These are phyloP conservation scores for Saccharomyces hybrid DNA, from an alignment of 1,139 yeast genomes.

Conservation along the genomic window DNA sequence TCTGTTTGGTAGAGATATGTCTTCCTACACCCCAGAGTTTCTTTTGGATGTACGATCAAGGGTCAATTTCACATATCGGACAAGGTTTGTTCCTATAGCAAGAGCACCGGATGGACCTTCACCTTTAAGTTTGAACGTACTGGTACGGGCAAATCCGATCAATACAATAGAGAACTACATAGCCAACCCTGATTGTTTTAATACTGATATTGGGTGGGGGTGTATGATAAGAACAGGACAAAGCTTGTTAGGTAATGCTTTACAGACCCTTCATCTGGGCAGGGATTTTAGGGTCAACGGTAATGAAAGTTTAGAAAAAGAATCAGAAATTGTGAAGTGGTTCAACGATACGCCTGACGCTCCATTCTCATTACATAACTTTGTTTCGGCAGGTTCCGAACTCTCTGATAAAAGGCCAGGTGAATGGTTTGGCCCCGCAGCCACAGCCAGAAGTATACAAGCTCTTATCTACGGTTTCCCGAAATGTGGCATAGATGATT, in stretches of 20 bases:
- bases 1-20: not conserved
- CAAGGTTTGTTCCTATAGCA: conserved; percentile 68
- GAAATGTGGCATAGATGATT: conserved; percentile 40
- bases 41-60: conserved; percentile 45
- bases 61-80: conserved; percentile 75
- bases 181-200: conserved; percentile 46
- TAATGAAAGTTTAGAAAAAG: conserved; percentile 8
- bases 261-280: conserved; percentile 42
- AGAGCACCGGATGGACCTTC: conserved; percentile 64
- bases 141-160: conserved; percentile 34
- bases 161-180: conserved; percentile 26
- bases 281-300: conserved; percentile 39
- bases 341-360: conserved; percentile 60
- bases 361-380: conserved; percentile 77
- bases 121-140: conserved; percentile 56
- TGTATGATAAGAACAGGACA: conserved; percentile 97
- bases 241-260: conserved; percentile 74
- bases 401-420: conserved; percentile 75
- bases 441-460: conserved; percentile 65
- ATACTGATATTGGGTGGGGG: conserved; percentile 98
- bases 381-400: conserved; percentile 62
- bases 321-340: conserved; percentile 40
- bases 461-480: conserved; percentile 40
- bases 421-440: conserved; percentile 98
- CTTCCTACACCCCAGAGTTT: not conserved